phyloP scores from a whole-genome alignment of 1,284 basidiomycete genomes.

The Cryptococcus maquisensis region DNA sequence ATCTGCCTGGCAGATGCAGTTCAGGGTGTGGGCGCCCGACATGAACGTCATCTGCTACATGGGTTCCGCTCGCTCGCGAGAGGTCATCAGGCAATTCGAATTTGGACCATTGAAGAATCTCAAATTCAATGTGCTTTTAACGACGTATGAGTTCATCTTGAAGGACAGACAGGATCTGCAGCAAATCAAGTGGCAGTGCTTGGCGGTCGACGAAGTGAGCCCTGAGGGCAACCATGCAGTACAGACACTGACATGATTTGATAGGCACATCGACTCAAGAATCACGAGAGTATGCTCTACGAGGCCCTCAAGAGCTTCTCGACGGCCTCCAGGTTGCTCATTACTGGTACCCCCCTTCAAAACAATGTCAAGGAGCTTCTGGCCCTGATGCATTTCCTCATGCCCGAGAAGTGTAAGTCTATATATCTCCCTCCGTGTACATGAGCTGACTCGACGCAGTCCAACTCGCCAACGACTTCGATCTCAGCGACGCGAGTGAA shows the following conservation, averaged over 20 bases:
- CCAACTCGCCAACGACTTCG: slow-evolving; percentile 88
- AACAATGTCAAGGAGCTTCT: slow-evolving; percentile 98
- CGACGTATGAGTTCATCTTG: slow-evolving; percentile 94
- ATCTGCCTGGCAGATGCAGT: slow-evolving; percentile 96
- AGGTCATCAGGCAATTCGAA: slow-evolving; percentile 88
- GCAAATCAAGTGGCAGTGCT: slow-evolving; percentile 94
- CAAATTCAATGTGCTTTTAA: slow-evolving; percentile 95
- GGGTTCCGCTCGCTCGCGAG: slow-evolving; percentile 80
- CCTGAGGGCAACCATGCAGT: not conserved
- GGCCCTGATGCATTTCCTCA: slow-evolving; percentile 96
- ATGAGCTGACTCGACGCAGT: slow-evolving; percentile 10
- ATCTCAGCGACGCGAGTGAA: slow-evolving; percentile 67
- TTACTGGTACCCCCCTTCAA: slow-evolving; percentile 96
- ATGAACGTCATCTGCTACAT: slow-evolving; percentile 97
- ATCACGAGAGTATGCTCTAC: slow-evolving; percentile 94
- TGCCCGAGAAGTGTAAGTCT: slow-evolving; percentile 88
- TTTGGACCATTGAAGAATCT: slow-evolving; percentile 76
- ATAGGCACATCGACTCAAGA: slow-evolving; percentile 94
- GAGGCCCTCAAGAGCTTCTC: slow-evolving; percentile 87
- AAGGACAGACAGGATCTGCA: slow-evolving; percentile 84
- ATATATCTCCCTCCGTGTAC: not conserved
- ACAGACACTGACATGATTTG: not conserved
- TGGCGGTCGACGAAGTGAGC: slow-evolving; percentile 89
- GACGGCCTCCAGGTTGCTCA: slow-evolving; percentile 86
- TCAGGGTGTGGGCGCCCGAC: slow-evolving; percentile 91